Evolutionary conservation across 2,329 filamentous ascomycete genomes (phyloP).

Genomic region (Diaporthe eres): DNA sequence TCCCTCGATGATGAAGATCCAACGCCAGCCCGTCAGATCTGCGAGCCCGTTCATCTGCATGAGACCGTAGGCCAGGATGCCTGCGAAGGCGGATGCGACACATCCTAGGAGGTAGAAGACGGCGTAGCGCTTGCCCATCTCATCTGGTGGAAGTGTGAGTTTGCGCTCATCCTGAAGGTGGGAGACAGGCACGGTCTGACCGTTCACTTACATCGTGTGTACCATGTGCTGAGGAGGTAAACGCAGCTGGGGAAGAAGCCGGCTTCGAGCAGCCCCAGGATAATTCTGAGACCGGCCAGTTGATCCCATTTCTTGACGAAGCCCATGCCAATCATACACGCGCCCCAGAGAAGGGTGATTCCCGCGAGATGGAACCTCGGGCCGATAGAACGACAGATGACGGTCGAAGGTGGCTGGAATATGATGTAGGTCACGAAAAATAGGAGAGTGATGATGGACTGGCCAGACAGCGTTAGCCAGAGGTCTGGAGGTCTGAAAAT

Average conservation of each 20-base stretch:
- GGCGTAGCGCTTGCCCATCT: constrained; percentile 79
- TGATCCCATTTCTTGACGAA: constrained; percentile 68
- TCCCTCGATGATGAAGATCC: constrained; percentile 75
- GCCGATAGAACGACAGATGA: constrained; percentile 77
- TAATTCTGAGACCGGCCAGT: constrained; percentile 67
- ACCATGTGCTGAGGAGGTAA: constrained; percentile 82
- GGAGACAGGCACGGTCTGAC: not conserved
- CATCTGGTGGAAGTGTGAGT: constrained; percentile 57
- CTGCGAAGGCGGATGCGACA: constrained; percentile 75
- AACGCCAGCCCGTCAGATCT: constrained; percentile 72
- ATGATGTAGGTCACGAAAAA: constrained; percentile 83
- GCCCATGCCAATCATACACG: constrained; percentile 75
- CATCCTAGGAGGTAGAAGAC: constrained; percentile 79
- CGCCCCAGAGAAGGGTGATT: constrained; percentile 73
- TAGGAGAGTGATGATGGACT: constrained; percentile 60
- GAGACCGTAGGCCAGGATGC: constrained; percentile 78
- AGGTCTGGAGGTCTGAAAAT: fast-evolving
- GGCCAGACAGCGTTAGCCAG: not conserved
- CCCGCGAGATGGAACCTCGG: constrained; percentile 68
- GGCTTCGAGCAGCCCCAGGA: constrained; percentile 77
- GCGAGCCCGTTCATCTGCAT: constrained; percentile 74
- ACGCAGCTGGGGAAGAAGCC: constrained; percentile 80
- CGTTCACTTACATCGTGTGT: constrained; percentile 69
- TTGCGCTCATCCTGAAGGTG: not conserved
- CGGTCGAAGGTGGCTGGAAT: constrained; percentile 79